Evolutionary conservation across 2,329 filamentous ascomycete species (phyloP).

Genomic region (Ophiostoma sp.): DNA sequence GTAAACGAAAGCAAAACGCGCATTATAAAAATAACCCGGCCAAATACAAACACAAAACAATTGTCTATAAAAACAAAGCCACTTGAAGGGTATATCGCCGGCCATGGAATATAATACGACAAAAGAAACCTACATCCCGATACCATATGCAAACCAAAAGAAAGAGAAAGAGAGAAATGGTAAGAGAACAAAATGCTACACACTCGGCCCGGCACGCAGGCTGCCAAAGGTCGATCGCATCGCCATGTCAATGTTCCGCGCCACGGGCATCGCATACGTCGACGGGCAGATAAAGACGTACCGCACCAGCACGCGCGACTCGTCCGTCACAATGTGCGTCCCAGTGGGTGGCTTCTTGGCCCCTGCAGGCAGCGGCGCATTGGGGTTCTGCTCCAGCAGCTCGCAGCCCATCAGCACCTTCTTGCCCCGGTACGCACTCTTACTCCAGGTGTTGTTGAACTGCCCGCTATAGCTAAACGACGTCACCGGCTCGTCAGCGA

Average conservation of each 20-base stretch:
- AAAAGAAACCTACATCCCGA: not conserved
- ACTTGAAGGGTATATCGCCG: not conserved
- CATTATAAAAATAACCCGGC: not conserved
- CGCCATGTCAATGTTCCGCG: conserved; percentile 25
- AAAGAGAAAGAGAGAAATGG: not conserved
- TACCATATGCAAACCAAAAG: too few relatives aligned
- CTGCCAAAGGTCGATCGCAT: conserved; percentile 25
- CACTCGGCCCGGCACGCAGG: conserved; percentile 22
- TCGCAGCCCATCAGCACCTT: conserved; percentile 29
- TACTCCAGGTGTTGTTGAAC: conserved; percentile 22
- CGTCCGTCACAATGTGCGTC: conserved; percentile 24
- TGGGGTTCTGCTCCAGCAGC: conserved; percentile 21
- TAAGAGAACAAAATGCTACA: not conserved
- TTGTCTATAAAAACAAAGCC: not conserved
- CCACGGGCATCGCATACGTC: conserved; percentile 24
- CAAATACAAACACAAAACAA: not conserved
- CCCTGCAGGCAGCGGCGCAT: conserved; percentile 8
- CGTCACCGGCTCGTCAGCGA: conserved; percentile 25
- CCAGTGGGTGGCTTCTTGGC: conserved; percentile 12
- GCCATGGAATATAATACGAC: not conserved
- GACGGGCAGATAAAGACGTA: conserved; percentile 29
- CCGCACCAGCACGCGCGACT: conserved; percentile 26
- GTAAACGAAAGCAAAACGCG: not conserved
- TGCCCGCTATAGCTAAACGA: conserved; percentile 23
- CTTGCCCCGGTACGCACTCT: conserved; percentile 22